Percentiles rank a stretch among this genome's conserved stretches.
Evolutionary conservation across 2,329 filamentous ascomycete genomes (phyloP).

Genomic region (Myotisia sp.): DNA sequence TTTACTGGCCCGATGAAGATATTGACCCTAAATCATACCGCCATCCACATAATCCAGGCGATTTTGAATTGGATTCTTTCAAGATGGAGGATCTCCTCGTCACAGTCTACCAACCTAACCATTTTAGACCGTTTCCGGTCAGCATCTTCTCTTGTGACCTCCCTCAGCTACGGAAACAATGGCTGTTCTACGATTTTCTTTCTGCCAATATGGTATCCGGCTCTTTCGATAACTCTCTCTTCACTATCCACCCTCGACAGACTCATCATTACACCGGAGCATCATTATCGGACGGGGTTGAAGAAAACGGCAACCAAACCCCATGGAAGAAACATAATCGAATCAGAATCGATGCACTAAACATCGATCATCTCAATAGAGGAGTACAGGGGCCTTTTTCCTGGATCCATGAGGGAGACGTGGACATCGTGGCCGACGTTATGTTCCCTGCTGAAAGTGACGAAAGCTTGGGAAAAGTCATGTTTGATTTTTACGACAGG

Average conservation of each 20-base stretch:
- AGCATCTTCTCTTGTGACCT: slow-evolving; percentile 95
- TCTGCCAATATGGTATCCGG: slow-evolving; percentile 93
- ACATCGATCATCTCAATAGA: slow-evolving; percentile 89
- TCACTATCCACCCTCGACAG: slow-evolving; percentile 91
- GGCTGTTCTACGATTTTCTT: slow-evolving; percentile 94
- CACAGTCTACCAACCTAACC: slow-evolving; percentile 76
- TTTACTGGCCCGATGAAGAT: slow-evolving; percentile 54
- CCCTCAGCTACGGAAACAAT: slow-evolving; percentile 83
- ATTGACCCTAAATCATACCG: slow-evolving; percentile 76
- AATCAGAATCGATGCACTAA: slow-evolving; percentile 80
- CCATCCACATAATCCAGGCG: slow-evolving; percentile 74
- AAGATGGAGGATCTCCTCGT: slow-evolving; percentile 88
- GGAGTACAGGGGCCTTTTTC: slow-evolving; percentile 88
- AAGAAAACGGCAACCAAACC: slow-evolving; percentile 49
- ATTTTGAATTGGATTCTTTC: slow-evolving; percentile 95
- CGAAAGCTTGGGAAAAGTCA: slow-evolving; percentile 79
- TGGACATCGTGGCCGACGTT: slow-evolving; percentile 90
- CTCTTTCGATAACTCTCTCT: slow-evolving; percentile 86
- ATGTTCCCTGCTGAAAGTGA: slow-evolving; percentile 84
- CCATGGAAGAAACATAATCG: slow-evolving; percentile 94
- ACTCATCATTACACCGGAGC: slow-evolving; percentile 63
- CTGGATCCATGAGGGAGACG: slow-evolving; percentile 95
- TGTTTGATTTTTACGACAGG: slow-evolving; percentile 94
- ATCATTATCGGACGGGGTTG: slow-evolving; percentile 41
- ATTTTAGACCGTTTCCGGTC: slow-evolving; percentile 86